phyloP scores from a whole-genome alignment of 2,329 filamentous ascomycete genomes.

The Zymoseptoria tritici region DNA sequence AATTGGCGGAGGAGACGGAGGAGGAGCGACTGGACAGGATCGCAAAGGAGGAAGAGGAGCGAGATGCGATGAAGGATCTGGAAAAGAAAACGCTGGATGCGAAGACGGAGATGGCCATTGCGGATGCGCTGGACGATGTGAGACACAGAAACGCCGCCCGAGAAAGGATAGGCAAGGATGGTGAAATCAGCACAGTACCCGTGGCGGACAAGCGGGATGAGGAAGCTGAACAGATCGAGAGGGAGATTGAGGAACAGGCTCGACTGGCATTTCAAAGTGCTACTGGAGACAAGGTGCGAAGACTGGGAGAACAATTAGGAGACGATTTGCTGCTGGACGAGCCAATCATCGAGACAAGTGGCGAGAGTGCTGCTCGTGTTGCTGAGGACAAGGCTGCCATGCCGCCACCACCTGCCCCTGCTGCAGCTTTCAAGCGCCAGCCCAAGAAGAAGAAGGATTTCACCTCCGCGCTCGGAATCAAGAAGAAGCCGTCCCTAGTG shows the following conservation, averaged over 20 bases:
- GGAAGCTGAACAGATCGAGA: slow-evolving; percentile 60
- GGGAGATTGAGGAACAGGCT: slow-evolving; percentile 77
- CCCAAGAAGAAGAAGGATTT: slow-evolving; percentile 85
- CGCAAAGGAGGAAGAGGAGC: slow-evolving; percentile 70
- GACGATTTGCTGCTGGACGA: slow-evolving; percentile 20
- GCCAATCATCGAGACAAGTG: slow-evolving; percentile 30
- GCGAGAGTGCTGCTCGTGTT: slow-evolving; percentile 9
- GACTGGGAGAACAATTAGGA: slow-evolving; percentile 36
- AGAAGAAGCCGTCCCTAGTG: slow-evolving; percentile 57
- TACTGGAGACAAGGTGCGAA: slow-evolving; percentile 47
- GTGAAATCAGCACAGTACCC: slow-evolving; percentile 52
- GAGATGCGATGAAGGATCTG: slow-evolving; percentile 89
- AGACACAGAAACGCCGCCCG: slow-evolving; percentile 82
- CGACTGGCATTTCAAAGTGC: slow-evolving; percentile 65
- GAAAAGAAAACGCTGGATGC: slow-evolving; percentile 91
- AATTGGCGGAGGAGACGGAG: slow-evolving; percentile 67
- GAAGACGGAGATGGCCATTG: slow-evolving; percentile 91
- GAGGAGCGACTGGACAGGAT: slow-evolving; percentile 79
- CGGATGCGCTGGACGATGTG: slow-evolving; percentile 92
- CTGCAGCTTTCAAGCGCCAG: slow-evolving; percentile 64
- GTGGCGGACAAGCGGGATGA: slow-evolving; percentile 47
- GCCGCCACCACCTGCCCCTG: slow-evolving; percentile 41
- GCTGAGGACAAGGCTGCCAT: slow-evolving; percentile 30
- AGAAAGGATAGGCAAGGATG: slow-evolving; percentile 60
- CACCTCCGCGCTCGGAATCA: slow-evolving; percentile 69